Base-by-base conservation (phyloP, 2,329 filamentous ascomycete species). In the Zymoseptoria ardabiliae region DNA sequence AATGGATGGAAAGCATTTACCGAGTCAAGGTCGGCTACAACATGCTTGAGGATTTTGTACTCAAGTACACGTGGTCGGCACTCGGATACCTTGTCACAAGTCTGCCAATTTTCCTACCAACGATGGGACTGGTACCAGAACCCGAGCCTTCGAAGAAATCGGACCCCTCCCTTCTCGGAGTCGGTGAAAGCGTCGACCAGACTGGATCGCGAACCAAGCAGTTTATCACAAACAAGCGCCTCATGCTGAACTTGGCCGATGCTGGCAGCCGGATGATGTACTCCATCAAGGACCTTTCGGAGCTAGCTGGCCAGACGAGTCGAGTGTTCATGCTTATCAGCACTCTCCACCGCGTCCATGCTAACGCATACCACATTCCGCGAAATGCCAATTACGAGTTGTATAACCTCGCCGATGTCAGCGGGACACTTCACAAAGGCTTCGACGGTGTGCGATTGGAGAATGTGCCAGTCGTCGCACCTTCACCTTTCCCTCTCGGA, bases 261-360 rank as follows among this genome's bases (percentile, higher is more conserved):
- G 94, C 94, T 1, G 94, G 94, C 60, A 93, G 93, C 23, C 85
- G 94, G 53, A 97, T 99, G 91, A 99, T 99, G 94, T 99, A 99
- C 79, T 94, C 90, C 63, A 96, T 99, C 79, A 99, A 99, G 76
- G 95, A 99, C 71, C 84, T 99, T 41, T 92, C 92, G 1, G 94
- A 99, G 73, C 81, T 99, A 35, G 94, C 94, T 4, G 94, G 94
- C 21, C 95, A 97, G 77, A 99, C 94, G 0, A 96, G 91, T 60
- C 86, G 94, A 51, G 92, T 99, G 11, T 99, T 97, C 77, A 95
- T 91, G 10, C 82, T 99, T 49, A 95, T 99, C 70, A 93, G 91
- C 51, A 96, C 94, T 0, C 82, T 99, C 23, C 94, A 99, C 71
- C 86, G 94, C 30, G 92, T 95, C 1, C 92, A 99, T 70, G 91